phyloP scores from a whole-genome alignment of 306 rosid genomes.

The Medicago lupulina region DNA sequence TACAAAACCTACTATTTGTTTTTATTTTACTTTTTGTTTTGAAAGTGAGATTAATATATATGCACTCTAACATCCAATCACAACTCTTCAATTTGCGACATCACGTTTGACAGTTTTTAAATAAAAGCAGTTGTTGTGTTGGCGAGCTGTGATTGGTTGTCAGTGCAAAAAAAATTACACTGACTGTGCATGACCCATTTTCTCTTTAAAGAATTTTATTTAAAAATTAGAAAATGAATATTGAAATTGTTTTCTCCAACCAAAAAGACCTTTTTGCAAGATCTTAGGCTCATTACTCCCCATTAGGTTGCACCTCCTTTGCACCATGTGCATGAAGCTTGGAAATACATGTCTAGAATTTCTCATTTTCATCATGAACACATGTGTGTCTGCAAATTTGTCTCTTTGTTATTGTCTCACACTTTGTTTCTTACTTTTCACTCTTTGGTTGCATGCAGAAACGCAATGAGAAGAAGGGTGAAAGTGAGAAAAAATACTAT shows the following conservation, averaged over 20 bases:
- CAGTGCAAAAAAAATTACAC: background rate
- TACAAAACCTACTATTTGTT: background rate
- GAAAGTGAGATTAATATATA: background rate
- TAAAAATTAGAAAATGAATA: background rate
- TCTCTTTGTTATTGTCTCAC: conserved; percentile 8
- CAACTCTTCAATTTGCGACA: background rate
- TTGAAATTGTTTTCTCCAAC: background rate
- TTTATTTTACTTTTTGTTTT: background rate
- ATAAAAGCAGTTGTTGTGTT: no score
- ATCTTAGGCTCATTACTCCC: background rate
- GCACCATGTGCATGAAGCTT: conserved; percentile 26
- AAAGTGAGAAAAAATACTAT: conserved; percentile 84
- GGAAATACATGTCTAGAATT: conserved; percentile 11
- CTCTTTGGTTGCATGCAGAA: conserved; percentile 54
- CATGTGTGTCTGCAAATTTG: conserved; percentile 9
- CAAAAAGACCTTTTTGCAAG: background rate
- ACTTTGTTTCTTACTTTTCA: background rate
- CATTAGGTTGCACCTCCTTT: conserved; percentile 12
- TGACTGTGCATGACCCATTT: background rate
- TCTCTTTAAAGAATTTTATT: background rate
- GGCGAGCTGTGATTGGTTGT: background rate
- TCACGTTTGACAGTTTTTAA: background rate
- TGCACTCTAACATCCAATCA: background rate
- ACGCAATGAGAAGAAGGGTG: conserved; percentile 89
- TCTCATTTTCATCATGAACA: conserved; percentile 21